Evolutionary conservation across 176 grass and related monocot species (phyloP).

Genomic region (Zoysia pacifica): DNA sequence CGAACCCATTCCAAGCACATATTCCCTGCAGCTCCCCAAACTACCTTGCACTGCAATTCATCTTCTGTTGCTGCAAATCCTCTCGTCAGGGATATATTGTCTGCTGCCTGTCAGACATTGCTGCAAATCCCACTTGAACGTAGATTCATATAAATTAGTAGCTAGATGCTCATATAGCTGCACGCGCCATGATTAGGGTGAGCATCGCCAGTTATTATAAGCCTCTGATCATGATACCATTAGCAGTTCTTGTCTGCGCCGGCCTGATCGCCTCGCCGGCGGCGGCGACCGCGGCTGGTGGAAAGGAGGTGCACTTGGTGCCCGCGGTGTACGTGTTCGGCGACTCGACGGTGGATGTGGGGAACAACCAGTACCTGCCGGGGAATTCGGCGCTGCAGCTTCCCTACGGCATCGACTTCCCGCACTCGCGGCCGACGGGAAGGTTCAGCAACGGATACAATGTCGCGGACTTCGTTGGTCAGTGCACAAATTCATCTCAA

Average conservation of each 20-base stretch:
- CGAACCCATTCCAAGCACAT: slow-evolving; percentile 43
- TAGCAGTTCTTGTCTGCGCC: neutral
- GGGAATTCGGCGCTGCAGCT: slow-evolving; percentile 35
- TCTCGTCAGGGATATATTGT: neutral
- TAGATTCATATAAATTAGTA: neutral
- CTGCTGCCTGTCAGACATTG: neutral
- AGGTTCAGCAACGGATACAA: slow-evolving; percentile 81
- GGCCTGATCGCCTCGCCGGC: neutral
- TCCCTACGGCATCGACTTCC: no score
- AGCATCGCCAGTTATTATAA: neutral
- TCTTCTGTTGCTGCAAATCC: slow-evolving; percentile 1
- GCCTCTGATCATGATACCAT: slow-evolving; percentile 4
- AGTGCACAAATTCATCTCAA: neutral
- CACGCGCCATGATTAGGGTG: slow-evolving; percentile 5
- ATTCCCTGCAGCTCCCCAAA: slow-evolving; percentile 37
- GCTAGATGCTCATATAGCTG: slow-evolving; percentile 26
- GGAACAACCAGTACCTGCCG: slow-evolving; percentile 60
- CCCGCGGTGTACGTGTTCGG: slow-evolving; percentile 68
- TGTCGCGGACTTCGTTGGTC: slow-evolving; percentile 52
- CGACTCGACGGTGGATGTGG: slow-evolving; percentile 59
- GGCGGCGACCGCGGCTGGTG: no score
- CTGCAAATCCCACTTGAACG: neutral
- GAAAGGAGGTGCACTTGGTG: neutral
- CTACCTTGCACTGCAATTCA: slow-evolving; percentile 46
- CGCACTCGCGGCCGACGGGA: slow-evolving; percentile 33